A percentile compares a stretch with the other conserved stretches of the same genome.
Evolutionary conservation across 495 filamentous ascomycete genomes (phyloP).

Genomic region (Penicillium desertorum): DNA sequence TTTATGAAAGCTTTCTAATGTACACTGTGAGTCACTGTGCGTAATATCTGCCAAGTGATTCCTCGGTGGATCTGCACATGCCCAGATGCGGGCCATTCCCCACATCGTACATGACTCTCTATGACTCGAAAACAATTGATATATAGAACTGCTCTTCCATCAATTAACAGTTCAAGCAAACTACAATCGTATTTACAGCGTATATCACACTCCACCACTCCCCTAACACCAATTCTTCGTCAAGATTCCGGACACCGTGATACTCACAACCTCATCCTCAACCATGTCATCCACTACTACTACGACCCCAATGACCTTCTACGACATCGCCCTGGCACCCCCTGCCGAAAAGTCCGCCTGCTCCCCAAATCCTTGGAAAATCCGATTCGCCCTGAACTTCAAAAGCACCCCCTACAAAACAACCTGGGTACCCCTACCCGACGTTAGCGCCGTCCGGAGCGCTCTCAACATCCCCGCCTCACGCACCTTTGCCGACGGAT

Average conservation of each 20-base stretch:
- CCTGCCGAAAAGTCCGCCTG: conserved; percentile 35
- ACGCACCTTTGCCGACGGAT: conserved; percentile 59
- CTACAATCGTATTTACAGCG: background rate
- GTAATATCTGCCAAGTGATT: no score
- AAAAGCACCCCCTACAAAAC: conserved; percentile 53
- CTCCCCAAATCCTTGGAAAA: conserved; percentile 62
- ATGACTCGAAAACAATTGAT: background rate
- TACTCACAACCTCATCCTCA: background rate
- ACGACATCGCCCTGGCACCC: conserved; percentile 53
- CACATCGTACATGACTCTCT: background rate
- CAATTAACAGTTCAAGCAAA: background rate
- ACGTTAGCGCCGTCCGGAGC: conserved; percentile 47
- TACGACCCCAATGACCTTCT: conserved; percentile 34
- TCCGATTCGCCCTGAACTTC: conserved; percentile 60
- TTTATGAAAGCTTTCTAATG: no score
- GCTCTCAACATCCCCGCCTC: conserved; percentile 42
- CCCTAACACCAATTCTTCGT: background rate
- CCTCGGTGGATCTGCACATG: background rate
- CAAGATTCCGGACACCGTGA: background rate
- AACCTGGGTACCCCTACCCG: conserved; percentile 49
- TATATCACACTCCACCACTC: background rate
- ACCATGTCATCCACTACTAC: background rate
- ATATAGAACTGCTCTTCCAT: background rate
- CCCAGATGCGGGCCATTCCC: background rate
- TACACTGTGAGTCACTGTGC: no score